A percentile compares a stretch with the other conserved stretches of the same genome.
These are phyloP conservation scores for Aspergillus heteromorphus DNA, from an alignment of 495 filamentous ascomycete species.

Conservation along the genomic window DNA sequence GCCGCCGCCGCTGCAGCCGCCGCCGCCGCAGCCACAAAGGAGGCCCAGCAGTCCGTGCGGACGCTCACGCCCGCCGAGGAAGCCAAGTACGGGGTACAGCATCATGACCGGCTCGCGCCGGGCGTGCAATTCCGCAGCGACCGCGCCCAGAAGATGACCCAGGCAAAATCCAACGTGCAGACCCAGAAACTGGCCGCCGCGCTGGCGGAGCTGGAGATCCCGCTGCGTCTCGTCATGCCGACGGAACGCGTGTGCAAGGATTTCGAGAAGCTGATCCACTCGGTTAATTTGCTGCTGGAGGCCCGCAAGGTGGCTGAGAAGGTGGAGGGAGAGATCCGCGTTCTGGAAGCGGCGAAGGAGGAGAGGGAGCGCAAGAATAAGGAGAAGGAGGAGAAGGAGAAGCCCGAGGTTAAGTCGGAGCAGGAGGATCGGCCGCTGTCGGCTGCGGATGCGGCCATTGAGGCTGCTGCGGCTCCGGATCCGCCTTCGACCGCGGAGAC, in stretches of 20 bases:
- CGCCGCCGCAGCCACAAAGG: constrained; percentile 24
- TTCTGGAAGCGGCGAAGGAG: constrained; percentile 59
- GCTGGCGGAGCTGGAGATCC: constrained; percentile 74
- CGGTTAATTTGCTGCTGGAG: constrained; percentile 73
- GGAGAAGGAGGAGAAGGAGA: constrained; percentile 23
- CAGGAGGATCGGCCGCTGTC: constrained; percentile 25
- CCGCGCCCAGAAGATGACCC: constrained; percentile 72
- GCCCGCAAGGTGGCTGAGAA: constrained; percentile 79
- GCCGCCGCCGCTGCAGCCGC: constrained; percentile 25
- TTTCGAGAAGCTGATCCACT: constrained; percentile 73
- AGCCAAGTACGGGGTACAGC: constrained; percentile 71
- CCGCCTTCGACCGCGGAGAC: background rate
- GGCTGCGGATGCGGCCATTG: constrained; percentile 13
- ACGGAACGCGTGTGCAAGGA: constrained; percentile 72
- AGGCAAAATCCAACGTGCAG: constrained; percentile 77
- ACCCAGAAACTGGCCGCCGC: constrained; percentile 73
- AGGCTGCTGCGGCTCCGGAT: constrained; percentile 3
- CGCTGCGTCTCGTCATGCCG: constrained; percentile 74
- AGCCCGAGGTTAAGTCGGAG: constrained; percentile 35
- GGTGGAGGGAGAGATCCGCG: constrained; percentile 73
- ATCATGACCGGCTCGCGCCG: constrained; percentile 75
- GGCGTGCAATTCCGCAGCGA: constrained; percentile 79
- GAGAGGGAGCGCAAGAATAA: constrained; percentile 48
- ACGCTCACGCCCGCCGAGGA: constrained; percentile 72
- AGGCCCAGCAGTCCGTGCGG: constrained; percentile 49